Percentiles rank a stretch among this genome's conserved stretches.
These are phyloP conservation scores for Apiosordaria backusii DNA, from an alignment of 495 filamentous ascomycete species.

Conservation along the genomic window DNA sequence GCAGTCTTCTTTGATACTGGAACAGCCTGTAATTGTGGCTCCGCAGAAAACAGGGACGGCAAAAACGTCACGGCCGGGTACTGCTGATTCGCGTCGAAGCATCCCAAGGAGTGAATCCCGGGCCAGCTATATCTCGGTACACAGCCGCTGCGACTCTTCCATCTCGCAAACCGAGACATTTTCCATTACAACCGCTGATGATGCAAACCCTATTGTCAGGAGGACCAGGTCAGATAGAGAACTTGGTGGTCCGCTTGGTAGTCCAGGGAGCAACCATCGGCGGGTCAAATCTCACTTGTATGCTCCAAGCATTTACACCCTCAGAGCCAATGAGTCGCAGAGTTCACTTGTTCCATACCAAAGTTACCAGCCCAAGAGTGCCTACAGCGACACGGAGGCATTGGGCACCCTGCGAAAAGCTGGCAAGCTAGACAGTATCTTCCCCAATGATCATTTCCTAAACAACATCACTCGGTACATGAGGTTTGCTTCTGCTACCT, in stretches of 20 bases:
- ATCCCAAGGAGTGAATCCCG: constrained; percentile 34
- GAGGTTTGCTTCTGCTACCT: constrained; percentile 74
- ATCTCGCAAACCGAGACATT: constrained; percentile 59
- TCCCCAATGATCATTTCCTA: constrained; percentile 63
- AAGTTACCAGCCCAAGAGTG: constrained; percentile 45
- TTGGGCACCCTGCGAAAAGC: constrained; percentile 54
- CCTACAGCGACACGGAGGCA: constrained; percentile 54
- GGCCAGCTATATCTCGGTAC: constrained; percentile 49
- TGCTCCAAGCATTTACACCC: constrained; percentile 65
- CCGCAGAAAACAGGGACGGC: constrained; percentile 42
- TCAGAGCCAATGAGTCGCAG: constrained; percentile 61
- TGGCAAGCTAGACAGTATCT: constrained; percentile 59
- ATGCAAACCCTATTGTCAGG: constrained; percentile 16
- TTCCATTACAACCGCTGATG: constrained; percentile 47
- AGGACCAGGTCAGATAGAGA: constrained; percentile 14
- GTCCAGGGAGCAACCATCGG: constrained; percentile 26
- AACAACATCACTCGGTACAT: constrained; percentile 71
- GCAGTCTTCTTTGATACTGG: constrained; percentile 20
- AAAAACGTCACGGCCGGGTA: constrained; percentile 20
- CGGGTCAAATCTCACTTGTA: constrained; percentile 39
- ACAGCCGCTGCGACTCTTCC: constrained; percentile 54
- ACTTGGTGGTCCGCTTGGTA: constrained; percentile 4
- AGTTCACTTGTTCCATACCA: constrained; percentile 61
- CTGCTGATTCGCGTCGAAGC: constrained; percentile 6
- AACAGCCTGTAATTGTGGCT: background rate